Percentiles rank a stretch among this genome's conserved stretches.
Evolutionary conservation across 768 basidiomycete genomes (phyloP).

Genomic region (Asterophora lycoperdoides): DNA sequence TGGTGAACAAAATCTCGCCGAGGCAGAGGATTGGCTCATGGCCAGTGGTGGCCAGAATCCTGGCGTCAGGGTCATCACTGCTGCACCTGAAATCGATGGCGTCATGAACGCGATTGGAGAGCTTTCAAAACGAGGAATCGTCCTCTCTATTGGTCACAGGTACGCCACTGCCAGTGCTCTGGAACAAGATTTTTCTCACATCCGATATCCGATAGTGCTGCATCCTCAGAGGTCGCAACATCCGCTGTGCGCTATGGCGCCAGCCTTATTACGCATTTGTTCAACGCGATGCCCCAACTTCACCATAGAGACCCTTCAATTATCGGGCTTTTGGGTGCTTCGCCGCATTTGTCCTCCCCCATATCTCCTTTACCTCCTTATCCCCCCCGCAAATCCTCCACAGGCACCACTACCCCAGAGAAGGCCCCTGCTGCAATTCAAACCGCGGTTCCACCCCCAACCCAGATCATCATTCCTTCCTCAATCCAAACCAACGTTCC

Average conservation of each 20-base stretch:
- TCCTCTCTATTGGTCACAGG: constrained; percentile 91
- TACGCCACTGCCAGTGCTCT: constrained; percentile 23
- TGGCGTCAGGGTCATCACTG: constrained; percentile 78
- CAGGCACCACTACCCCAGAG: background rate
- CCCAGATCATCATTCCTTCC: background rate
- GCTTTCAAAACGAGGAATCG: constrained; percentile 59
- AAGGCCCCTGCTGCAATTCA: constrained; percentile 4
- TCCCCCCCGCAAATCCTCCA: constrained; percentile 13
- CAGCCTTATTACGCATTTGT: constrained; percentile 85
- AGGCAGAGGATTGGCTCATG: constrained; percentile 67
- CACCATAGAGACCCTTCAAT: constrained; percentile 91
- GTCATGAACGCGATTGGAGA: constrained; percentile 67
- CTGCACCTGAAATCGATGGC: constrained; percentile 82
- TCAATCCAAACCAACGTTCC: constrained; percentile 11
- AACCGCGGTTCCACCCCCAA: background rate
- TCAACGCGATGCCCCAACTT: constrained; percentile 90
- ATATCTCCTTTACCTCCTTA: constrained; percentile 27
- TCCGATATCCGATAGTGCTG: constrained; percentile 44
- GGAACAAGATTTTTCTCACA: constrained; percentile 8
- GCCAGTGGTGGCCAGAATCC: constrained; percentile 38
- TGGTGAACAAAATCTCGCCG: constrained; percentile 57
- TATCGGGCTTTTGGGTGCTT: constrained; percentile 81
- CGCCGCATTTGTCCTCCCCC: constrained; percentile 51
- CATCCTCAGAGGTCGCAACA: constrained; percentile 69
- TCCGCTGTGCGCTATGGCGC: constrained; percentile 70